Conservation (phyloP, 1,139 yeast genomes). For the Wickerhamomyces sp. region DNA sequence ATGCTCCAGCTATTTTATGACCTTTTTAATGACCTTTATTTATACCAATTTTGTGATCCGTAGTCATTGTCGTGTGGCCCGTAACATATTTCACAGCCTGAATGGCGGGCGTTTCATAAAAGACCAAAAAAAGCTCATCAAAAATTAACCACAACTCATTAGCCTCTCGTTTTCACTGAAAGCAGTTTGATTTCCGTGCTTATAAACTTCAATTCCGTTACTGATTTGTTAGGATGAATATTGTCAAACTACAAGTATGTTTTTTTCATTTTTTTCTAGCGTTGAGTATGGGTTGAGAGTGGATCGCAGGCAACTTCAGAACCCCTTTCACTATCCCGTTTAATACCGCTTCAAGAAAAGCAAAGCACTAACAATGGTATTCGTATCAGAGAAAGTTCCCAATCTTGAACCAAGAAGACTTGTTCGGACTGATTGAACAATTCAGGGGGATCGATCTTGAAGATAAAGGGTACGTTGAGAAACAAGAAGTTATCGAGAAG, state of each 20-base stretch:
- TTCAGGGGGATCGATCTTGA: conserved; percentile 79
- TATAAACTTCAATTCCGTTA: neutral
- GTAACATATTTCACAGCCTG: neutral
- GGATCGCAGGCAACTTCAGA: neutral
- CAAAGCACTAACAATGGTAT: conserved; percentile 9
- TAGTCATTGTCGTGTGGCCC: neutral
- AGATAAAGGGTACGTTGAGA: conserved; percentile 95
- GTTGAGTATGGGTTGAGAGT: neutral
- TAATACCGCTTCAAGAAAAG: neutral
- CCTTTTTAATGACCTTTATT: neutral
- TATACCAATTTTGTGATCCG: neutral
- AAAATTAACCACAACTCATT: too few relatives aligned
- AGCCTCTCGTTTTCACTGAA: too few relatives aligned
- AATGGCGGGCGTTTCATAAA: neutral
- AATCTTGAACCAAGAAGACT: conserved; percentile 74
- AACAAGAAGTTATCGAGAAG: conserved; percentile 82
- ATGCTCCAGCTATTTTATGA: neutral
- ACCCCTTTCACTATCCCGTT: neutral
- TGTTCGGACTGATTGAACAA: conserved; percentile 79
- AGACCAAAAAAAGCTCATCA: neutral
- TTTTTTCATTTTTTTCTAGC: neutral
- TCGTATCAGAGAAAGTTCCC: conserved; percentile 70
- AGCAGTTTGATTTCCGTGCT: neutral
- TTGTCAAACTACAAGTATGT: conserved; percentile 46
- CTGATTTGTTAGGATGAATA: conserved; percentile 39